Evolutionary conservation across 352 stramenopile species (phyloP), one percentile per base, ranked within the genome.

Genomic region (Chrysophaeum taylorii): DNA sequence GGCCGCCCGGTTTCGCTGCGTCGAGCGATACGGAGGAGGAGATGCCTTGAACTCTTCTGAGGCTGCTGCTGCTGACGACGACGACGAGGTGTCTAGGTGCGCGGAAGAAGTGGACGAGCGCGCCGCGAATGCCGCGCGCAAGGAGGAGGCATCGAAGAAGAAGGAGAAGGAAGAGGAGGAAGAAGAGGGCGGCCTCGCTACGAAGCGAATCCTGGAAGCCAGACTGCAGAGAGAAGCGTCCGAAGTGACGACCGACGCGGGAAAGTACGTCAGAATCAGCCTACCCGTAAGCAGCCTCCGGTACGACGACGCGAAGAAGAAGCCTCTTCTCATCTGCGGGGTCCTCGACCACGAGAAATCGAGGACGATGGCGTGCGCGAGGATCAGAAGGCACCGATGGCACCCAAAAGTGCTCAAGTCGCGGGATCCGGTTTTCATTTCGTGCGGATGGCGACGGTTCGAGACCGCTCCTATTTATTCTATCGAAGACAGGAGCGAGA

Each of bases 301-400:
- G n/a, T n/a, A 62, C 50, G 50, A 62, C 25, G 50, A 69, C 54
- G 68, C 68, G 41, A 27, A 70, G 41, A 64, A 73, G n/a, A 71
- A 74, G 64, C 88, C 88, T 5, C 60, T 93, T 23, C 81, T 95
- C 41, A 82, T 98, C 16, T 94, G 95, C 52, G 95, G 95, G 0
- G 78, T 99, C 7, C 92, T 94, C 12, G 92, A 92, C 36, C 89
- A 97, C 57, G 96, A 99, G 77, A 90, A 94, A 35, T 23, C 57
- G 35, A 15, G 27, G 23, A 27, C 12, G 1, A 18, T 66, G 1
- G 33, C 45, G 14, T 7, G 2, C 12, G 57, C 31, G 31, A 86
- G 96, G 18, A 96, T 99, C 76, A 99, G 99, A 84, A 97, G 97
- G 78, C 96, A 99, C 79, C 87, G 95, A 64, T 99, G 96, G 96